phyloP scores from a whole-genome alignment of 2,329 filamentous ascomycete species.

The Trichocomaceae sp. region DNA sequence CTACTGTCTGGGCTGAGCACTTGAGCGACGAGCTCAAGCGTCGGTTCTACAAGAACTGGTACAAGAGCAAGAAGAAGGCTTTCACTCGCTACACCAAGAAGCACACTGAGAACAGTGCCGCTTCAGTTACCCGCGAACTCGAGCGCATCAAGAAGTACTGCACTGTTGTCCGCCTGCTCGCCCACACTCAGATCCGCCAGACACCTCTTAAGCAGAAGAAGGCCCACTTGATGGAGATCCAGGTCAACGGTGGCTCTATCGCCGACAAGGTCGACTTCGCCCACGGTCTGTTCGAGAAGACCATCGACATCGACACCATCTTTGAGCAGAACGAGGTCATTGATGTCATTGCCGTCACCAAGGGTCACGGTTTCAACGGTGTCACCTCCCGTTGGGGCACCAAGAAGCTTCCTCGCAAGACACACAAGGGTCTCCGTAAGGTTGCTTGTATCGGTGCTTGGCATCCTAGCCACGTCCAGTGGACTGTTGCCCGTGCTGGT shows the following conservation, averaged over 20 bases:
- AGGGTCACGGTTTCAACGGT: constrained; percentile 98
- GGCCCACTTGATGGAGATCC: constrained; percentile 99
- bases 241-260: constrained; percentile 95
- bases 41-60: constrained; percentile 99
- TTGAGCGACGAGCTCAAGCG: constrained; percentile 97
- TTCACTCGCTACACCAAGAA: constrained; percentile 99
- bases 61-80: constrained; percentile 99
- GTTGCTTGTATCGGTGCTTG: constrained; percentile 99
- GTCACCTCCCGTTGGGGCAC: constrained; percentile 98
- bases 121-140: constrained; percentile 90
- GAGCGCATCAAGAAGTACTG: constrained; percentile 99
- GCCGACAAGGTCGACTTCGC: constrained; percentile 97
- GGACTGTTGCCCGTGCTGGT: constrained; percentile 99
- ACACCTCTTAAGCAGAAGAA: constrained; percentile 99
- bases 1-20: constrained; percentile 99
- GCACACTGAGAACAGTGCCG: constrained; percentile 88
- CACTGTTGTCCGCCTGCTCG: constrained; percentile 97
- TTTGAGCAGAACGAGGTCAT: constrained; percentile 99
- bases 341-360: constrained; percentile 98
- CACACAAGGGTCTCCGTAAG: constrained; percentile 99
- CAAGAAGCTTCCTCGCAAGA: constrained; percentile 99
- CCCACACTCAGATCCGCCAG: constrained; percentile 99
- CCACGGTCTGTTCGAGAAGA: constrained; percentile 97
- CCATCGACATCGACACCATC: constrained; percentile 82
- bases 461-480: constrained; percentile 99